Evolutionary conservation across 2,329 filamentous ascomycete genomes (phyloP), one percentile per base, ranked within the genome.

Genomic region (Ceratocystiopsis sp.): DNA sequence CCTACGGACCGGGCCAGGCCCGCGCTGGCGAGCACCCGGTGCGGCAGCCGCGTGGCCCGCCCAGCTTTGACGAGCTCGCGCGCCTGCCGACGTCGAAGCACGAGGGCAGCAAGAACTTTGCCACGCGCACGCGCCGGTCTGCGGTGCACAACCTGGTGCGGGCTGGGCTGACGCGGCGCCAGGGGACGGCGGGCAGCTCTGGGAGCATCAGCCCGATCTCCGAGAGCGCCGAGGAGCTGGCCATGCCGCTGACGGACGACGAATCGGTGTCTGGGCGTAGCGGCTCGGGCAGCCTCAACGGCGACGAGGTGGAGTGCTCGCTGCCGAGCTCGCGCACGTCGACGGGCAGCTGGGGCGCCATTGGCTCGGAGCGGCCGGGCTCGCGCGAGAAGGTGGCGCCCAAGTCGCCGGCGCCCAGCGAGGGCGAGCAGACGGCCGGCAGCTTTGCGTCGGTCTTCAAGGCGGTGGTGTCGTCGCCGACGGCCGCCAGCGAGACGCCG

Each of bases 31-130:
- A 96, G 63, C 91, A 98, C 58, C 91, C 91, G 10, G 66, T 84
- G 42, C 86, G 91, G 46, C 91, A 98, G 62, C 91, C 91, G 42
- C 84, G 86, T 50, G 87, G 87, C 6, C 91, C 91, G 19, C 91
- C 91, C 14, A 78, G 84, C 14, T 71, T 96, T 41, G 91, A 98
- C 52, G 91, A 98, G 64, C 76, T 98, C 47, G 75, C 80, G 55
- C 73, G 80, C 17, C 91, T 87, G 63, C 91, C 91, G 2, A 96
- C 89, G 10, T 79, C 84, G 51, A 94, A 86, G 65, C 76, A 89
- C 50, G 89, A 96, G 60, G 91, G 89, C 19, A 95, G 89, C 76
- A 80, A 95, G 75, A 98, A 98, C 67, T 98, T 98, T 63, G 82
- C 83, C 12, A 78, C 86, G 44, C 86, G 91, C 48, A 87, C 93